Evolutionary conservation across 169 alveolate genomes (phyloP).

Genomic region (Cyclospora cayetanensis): DNA sequence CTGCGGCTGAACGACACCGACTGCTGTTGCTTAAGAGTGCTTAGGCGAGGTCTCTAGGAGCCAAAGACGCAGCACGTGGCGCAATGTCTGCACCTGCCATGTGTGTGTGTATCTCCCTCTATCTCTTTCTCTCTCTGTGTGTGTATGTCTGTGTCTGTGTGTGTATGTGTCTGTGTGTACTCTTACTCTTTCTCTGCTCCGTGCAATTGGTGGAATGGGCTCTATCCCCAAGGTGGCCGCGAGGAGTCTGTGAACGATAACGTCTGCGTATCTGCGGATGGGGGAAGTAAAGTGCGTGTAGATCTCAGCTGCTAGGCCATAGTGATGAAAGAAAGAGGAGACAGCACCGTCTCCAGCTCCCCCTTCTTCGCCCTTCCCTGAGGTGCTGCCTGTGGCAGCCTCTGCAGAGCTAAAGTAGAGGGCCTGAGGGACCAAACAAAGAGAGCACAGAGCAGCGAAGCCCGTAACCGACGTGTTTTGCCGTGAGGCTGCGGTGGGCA

Average conservation of each 20-base stretch:
- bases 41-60: no score
- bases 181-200: constrained; percentile 1
- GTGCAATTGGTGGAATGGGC: constrained; percentile 37
- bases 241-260: constrained; percentile 77
- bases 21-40: no score
- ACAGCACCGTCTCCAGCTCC: background rate
- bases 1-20: no score
- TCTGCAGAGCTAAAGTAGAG: constrained; percentile 78
- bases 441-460: no score
- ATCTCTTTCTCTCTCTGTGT: background rate
- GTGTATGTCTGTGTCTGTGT: constrained; percentile 21
- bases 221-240: constrained; percentile 73
- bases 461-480: no score
- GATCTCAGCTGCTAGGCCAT: constrained; percentile 98
- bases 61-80: no score
- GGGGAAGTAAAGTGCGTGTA: constrained; percentile 99
- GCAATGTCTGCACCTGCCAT: no score
- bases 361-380: background rate
- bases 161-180: background rate
- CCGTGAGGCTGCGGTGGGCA: no score
- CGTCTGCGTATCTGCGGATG: constrained; percentile 95
- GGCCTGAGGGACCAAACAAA: constrained; percentile 78
- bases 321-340: constrained; percentile 75
- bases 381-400: background rate
- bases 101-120: no score